These are phyloP conservation scores for Thermothelomyces thermophilus DNA, from an alignment of 2,329 filamentous ascomycete species.

Conservation along the genomic window DNA sequence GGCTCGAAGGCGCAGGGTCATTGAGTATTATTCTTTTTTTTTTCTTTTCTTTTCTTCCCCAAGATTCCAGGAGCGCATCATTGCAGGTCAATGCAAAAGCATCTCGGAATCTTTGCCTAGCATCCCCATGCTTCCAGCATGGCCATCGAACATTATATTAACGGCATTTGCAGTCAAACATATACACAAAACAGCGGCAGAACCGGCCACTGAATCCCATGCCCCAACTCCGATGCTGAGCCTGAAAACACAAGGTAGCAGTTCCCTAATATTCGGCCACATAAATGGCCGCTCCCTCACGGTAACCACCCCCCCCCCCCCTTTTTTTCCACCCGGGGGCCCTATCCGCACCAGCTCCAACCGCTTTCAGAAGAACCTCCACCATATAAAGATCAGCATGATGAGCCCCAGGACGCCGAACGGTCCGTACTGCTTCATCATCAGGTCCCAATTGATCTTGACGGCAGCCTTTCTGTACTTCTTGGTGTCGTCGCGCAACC, in stretches of 20 bases:
- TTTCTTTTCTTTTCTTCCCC: no score
- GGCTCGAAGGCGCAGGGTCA: neutral
- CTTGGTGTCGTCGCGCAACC: conserved; percentile 83
- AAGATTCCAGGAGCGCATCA: neutral
- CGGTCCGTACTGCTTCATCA: conserved; percentile 94
- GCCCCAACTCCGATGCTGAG: conserved; percentile 15
- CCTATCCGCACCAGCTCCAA: neutral
- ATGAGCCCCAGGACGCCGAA: conserved; percentile 76
- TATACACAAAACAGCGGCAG: conserved; percentile 2
- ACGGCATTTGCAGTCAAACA: neutral
- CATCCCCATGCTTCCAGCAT: neutral
- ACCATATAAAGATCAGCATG: conserved; percentile 81
- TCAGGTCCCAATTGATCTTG: conserved; percentile 94
- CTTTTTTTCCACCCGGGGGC: neutral
- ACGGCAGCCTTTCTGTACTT: conserved; percentile 93
- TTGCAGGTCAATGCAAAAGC: neutral
- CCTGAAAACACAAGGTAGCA: conserved; percentile 1
- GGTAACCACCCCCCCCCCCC: no score
- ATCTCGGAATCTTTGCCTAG: neutral
- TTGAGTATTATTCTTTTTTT: neutral
- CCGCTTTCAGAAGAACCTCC: conserved; percentile 74
- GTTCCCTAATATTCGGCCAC: no score
- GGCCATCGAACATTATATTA: conserved; percentile 3
- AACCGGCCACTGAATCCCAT: conserved; percentile 4
- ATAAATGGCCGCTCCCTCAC: no score